phyloP scores from a whole-genome alignment of 768 basidiomycete genomes.

The Suillus bovinus region DNA sequence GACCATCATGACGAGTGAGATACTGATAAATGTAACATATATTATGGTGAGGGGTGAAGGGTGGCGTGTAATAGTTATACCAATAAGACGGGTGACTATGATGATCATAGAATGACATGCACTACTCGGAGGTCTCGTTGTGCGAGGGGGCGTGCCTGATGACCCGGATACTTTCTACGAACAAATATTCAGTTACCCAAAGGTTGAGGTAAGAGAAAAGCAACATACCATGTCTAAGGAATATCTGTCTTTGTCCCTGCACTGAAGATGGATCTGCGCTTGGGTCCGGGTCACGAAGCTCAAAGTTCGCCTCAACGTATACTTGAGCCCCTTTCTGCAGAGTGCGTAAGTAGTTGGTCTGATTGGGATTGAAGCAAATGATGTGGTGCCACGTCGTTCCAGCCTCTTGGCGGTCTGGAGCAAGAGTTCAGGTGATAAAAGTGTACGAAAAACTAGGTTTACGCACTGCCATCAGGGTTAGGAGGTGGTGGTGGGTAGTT shows the following conservation, averaged over 20 bases:
- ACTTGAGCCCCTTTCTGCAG: slow-evolving; percentile 74
- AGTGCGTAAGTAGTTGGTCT: slow-evolving; percentile 64
- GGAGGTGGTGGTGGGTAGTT: slow-evolving; percentile 59
- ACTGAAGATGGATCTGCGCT: slow-evolving; percentile 65
- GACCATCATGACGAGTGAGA: slow-evolving; percentile 39
- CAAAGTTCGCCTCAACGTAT: slow-evolving; percentile 79
- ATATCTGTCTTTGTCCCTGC: slow-evolving; percentile 78
- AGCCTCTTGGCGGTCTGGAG: slow-evolving; percentile 51
- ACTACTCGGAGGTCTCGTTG: slow-evolving; percentile 12
- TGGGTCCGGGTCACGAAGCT: slow-evolving; percentile 70
- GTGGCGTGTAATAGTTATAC: not conserved
- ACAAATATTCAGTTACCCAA: slow-evolving; percentile 11
- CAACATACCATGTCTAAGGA: slow-evolving; percentile 72
- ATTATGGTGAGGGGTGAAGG: slow-evolving; percentile 8
- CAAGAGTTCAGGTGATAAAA: not conserved
- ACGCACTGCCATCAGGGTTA: slow-evolving; percentile 62
- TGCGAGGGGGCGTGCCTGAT: slow-evolving; percentile 35
- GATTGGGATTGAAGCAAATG: slow-evolving; percentile 62
- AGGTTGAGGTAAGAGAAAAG: not conserved
- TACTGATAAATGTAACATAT: slow-evolving; percentile 18
- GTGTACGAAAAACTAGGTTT: slow-evolving; percentile 7
- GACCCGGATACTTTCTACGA: slow-evolving; percentile 56
- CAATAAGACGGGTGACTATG: not conserved
- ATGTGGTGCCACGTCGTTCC: slow-evolving; percentile 76
- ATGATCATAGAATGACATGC: not conserved